Evolutionary conservation across 805 yeast species (phyloP).

Genomic region (Yarrowia hollandica): DNA sequence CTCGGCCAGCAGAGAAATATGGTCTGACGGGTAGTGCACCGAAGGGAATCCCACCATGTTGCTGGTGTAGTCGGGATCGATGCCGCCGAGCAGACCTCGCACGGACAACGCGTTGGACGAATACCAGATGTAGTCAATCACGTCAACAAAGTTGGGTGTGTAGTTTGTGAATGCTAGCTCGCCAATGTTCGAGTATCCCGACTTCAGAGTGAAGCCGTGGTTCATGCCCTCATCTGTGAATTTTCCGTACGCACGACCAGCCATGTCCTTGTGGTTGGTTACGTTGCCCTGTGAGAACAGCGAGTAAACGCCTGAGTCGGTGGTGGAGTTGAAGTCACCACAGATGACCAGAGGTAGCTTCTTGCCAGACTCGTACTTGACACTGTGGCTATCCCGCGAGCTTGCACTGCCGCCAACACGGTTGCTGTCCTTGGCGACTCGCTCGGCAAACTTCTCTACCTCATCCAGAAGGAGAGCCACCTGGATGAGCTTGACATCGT

Average conservation of each 20-base stretch:
- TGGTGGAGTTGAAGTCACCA: slow-evolving; percentile 92
- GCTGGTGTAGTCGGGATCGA: slow-evolving; percentile 73
- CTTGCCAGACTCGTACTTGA: slow-evolving; percentile 47
- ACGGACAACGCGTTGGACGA: slow-evolving; percentile 79
- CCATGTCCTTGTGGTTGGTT: slow-evolving; percentile 75
- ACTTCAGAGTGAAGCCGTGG: slow-evolving; percentile 76
- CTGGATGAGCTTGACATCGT: slow-evolving; percentile 95
- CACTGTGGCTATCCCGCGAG: slow-evolving; percentile 37
- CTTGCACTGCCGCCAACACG: background rate
- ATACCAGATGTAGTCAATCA: slow-evolving; percentile 95
- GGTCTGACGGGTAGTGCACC: slow-evolving; percentile 92
- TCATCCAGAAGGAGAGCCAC: slow-evolving; percentile 90
- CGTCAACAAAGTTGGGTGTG: slow-evolving; percentile 90
- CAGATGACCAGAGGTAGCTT: slow-evolving; percentile 79
- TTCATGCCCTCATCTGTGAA: slow-evolving; percentile 86
- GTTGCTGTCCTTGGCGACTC: slow-evolving; percentile 40
- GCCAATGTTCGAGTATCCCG: slow-evolving; percentile 80
- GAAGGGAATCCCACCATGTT: slow-evolving; percentile 91
- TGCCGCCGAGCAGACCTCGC: slow-evolving; percentile 79
- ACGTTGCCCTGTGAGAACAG: slow-evolving; percentile 79
- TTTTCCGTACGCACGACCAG: slow-evolving; percentile 83
- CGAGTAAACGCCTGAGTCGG: slow-evolving; percentile 89
- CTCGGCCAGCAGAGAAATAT: slow-evolving; percentile 79
- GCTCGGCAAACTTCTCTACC: slow-evolving; percentile 63
- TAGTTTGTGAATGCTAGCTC: slow-evolving; percentile 94